Conservation (phyloP, 192 early-diverging fungal species). For the Backusella morwellensis region DNA sequence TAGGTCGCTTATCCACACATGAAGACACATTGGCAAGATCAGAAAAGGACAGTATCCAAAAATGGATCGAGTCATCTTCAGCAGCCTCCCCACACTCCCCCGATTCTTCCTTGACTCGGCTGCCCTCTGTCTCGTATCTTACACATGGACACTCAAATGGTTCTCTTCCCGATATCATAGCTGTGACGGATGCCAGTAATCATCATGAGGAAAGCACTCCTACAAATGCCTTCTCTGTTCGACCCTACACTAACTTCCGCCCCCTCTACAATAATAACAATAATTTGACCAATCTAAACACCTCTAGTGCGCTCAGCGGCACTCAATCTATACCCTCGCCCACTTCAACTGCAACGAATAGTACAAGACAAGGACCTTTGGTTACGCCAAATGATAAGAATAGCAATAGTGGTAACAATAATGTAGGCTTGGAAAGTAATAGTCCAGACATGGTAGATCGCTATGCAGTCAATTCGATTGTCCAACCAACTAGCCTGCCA, state of each 20-base stretch:
- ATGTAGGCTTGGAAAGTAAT: slow-evolving; percentile 3
- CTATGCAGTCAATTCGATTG: background rate
- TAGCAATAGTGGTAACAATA: background rate
- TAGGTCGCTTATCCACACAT: background rate
- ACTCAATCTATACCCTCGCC: slow-evolving; percentile 11
- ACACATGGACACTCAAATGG: background rate
- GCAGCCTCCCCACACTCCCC: slow-evolving; percentile 1
- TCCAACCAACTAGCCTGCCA: background rate
- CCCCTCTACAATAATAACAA: background rate
- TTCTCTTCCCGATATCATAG: background rate
- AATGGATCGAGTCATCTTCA: slow-evolving; percentile 20
- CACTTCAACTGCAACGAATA: background rate
- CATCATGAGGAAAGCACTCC: background rate
- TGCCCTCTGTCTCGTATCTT: slow-evolving; percentile 15
- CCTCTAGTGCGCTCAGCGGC: background rate
- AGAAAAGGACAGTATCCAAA: slow-evolving; percentile 13
- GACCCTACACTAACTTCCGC: slow-evolving; percentile 13
- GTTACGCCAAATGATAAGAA: background rate
- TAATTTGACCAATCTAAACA: background rate
- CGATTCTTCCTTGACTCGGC: background rate
- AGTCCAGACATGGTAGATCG: background rate
- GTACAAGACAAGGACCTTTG: background rate
- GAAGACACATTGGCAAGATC: background rate
- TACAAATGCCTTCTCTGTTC: slow-evolving; percentile 6
- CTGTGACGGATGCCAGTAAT: background rate